Evolutionary conservation across 768 basidiomycete genomes (phyloP).

Genomic region (Boletus bicolor): DNA sequence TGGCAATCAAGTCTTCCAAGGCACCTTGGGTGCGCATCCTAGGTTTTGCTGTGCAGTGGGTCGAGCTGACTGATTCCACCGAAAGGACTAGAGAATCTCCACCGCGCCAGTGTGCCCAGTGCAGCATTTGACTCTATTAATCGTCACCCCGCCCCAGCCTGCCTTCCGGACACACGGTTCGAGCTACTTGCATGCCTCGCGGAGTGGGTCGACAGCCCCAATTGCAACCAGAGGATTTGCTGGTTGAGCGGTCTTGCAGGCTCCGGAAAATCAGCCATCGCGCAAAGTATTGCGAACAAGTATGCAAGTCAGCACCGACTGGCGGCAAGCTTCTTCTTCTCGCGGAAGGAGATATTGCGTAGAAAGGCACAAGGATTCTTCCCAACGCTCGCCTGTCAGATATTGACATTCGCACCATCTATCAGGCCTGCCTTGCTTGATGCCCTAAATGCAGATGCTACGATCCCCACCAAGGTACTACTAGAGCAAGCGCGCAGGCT

Average conservation of each 20-base stretch:
- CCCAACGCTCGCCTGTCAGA: conserved; percentile 32
- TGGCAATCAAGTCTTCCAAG: conserved; percentile 19
- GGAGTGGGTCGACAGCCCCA: conserved; percentile 13
- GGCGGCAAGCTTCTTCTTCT: conserved; percentile 24
- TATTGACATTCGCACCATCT: conserved; percentile 18
- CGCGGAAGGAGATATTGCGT: conserved; percentile 12
- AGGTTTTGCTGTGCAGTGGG: background rate
- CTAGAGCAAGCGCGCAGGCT: conserved; percentile 26
- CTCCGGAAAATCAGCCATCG: conserved; percentile 25
- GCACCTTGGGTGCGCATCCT: conserved; percentile 7
- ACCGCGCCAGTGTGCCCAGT: background rate
- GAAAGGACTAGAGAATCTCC: conserved; percentile 16
- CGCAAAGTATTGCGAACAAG: conserved; percentile 29
- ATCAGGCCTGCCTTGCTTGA: conserved; percentile 14
- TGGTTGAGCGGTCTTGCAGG: conserved; percentile 27
- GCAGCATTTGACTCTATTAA: too few species aligned
- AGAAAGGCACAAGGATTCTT: conserved; percentile 25
- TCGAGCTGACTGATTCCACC: background rate
- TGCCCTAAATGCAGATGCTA: conserved; percentile 19
- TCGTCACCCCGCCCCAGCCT: background rate
- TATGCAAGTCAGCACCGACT: conserved; percentile 19
- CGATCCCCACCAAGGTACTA: conserved; percentile 22
- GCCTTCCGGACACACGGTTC: conserved; percentile 20
- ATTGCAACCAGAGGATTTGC: conserved; percentile 5
- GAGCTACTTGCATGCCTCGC: conserved; percentile 12